A percentile compares a stretch with the other conserved stretches of the same genome.
Conservation (phyloP, 2,329 filamentous ascomycete species). For the Corynespora cassiicola region DNA sequence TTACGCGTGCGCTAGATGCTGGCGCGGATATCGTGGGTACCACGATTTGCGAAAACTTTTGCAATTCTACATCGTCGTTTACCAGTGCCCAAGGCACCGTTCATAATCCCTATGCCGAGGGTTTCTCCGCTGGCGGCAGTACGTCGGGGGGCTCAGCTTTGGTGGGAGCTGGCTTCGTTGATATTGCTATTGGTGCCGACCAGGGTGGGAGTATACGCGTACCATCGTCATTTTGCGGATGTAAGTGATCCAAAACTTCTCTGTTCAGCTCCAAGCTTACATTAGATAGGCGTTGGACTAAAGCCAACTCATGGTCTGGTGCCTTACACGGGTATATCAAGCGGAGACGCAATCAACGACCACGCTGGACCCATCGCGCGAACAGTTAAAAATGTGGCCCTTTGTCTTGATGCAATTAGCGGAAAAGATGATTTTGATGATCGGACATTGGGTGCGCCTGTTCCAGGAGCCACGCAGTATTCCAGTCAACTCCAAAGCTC, state of each 20-base stretch:
- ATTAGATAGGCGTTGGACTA: slow-evolving; percentile 28
- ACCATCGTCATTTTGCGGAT: slow-evolving; percentile 44
- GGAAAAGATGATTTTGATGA: slow-evolving; percentile 40
- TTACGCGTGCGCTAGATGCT: slow-evolving; percentile 58
- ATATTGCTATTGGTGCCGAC: slow-evolving; percentile 47
- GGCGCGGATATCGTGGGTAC: slow-evolving; percentile 60
- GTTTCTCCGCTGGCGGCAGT: slow-evolving; percentile 57
- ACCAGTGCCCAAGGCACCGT: slow-evolving; percentile 51
- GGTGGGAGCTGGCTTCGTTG: slow-evolving; percentile 48
- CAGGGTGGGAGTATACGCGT: slow-evolving; percentile 49
- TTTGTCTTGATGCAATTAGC: slow-evolving; percentile 35
- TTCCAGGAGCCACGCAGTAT: slow-evolving; percentile 29
- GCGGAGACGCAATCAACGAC: slow-evolving; percentile 48
- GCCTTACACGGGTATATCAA: slow-evolving; percentile 57
- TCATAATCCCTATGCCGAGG: slow-evolving; percentile 51
- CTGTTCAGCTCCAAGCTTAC: neutral
- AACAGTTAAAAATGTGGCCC: slow-evolving; percentile 29
- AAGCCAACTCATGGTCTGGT: slow-evolving; percentile 59
- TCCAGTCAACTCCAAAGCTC: slow-evolving; percentile 16
- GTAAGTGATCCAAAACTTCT: slow-evolving; percentile 16
- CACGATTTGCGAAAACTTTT: slow-evolving; percentile 62
- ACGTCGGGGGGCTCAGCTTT: slow-evolving; percentile 53
- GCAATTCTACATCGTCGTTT: slow-evolving; percentile 56
- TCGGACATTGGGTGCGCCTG: slow-evolving; percentile 32
- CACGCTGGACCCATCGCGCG: slow-evolving; percentile 46